These are phyloP conservation scores for Rhodotorula sp. DNA, from an alignment of 1,284 basidiomycete genomes.

Conservation along the genomic window DNA sequence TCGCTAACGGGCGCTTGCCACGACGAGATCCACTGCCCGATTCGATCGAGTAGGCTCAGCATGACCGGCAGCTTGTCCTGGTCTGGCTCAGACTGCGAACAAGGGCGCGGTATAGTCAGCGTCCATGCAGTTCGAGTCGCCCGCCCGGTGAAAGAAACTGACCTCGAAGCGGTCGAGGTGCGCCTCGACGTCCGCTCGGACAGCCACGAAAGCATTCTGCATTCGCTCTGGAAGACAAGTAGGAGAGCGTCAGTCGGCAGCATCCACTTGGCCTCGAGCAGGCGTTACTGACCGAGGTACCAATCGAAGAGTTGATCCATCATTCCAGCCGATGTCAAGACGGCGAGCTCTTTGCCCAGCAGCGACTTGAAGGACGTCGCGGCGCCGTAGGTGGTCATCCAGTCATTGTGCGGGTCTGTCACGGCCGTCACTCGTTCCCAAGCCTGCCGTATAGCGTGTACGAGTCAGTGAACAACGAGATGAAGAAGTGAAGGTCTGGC, in stretches of 20 bases:
- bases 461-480: no score
- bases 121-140: neutral
- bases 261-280: conserved; percentile 44
- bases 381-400: neutral
- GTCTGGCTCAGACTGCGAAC: neutral
- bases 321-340: conserved; percentile 18
- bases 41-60: conserved; percentile 25
- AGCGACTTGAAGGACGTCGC: neutral
- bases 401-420: neutral
- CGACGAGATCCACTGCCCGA: conserved; percentile 28
- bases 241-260: neutral
- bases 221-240: conserved; percentile 2
- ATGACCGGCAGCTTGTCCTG: conserved; percentile 1
- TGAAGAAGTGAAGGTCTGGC: no score
- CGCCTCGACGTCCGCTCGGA: neutral
- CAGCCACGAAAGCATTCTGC: conserved; percentile 16
- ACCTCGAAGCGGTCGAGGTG: conserved; percentile 24
- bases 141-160: neutral
- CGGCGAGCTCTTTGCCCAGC: neutral
- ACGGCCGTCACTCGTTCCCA: neutral
- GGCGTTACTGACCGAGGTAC: conserved; percentile 58
- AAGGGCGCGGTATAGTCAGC: neutral
- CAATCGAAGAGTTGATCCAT: conserved; percentile 61
- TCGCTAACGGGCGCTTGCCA: conserved; percentile 36
- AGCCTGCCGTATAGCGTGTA: neutral